Percentiles rank a stretch among this genome's conserved stretches.
Evolutionary conservation across 495 filamentous ascomycete species (phyloP).

Genomic region (Cairneyella variabilis): DNA sequence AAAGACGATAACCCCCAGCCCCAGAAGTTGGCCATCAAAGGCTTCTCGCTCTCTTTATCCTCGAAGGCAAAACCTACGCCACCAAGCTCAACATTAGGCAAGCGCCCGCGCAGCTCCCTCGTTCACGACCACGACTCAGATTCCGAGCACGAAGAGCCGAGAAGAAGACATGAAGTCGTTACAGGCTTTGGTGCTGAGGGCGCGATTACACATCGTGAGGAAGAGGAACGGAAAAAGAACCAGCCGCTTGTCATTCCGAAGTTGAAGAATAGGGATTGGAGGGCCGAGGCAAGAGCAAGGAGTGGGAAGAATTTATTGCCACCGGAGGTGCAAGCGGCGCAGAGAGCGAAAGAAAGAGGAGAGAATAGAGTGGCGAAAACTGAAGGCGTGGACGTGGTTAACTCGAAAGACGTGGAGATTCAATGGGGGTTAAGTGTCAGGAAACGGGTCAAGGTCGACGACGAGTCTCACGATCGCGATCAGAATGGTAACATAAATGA

Average conservation of each 20-base stretch:
- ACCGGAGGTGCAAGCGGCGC: conserved; percentile 43
- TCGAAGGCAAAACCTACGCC: conserved; percentile 13
- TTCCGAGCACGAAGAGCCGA: not conserved
- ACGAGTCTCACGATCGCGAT: not conserved
- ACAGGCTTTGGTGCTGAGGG: conserved; percentile 34
- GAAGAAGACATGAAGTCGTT: conserved; percentile 30
- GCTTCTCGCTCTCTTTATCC: conserved; percentile 17
- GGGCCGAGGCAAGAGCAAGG: conserved; percentile 49
- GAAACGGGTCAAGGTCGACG: conserved; percentile 24
- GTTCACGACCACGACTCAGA: conserved; percentile 16
- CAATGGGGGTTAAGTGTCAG: conserved; percentile 24
- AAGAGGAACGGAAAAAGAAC: conserved; percentile 31
- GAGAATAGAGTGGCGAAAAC: conserved; percentile 15
- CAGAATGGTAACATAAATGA: conserved; percentile 10
- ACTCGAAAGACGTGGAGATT: conserved; percentile 24
- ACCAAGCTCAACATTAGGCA: conserved; percentile 18
- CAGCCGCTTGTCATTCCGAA: conserved; percentile 60
- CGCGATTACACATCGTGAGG: conserved; percentile 16
- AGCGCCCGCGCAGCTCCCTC: conserved; percentile 16
- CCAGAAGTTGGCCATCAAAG: conserved; percentile 25
- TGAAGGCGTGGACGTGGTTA: conserved; percentile 31
- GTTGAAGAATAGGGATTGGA: conserved; percentile 69
- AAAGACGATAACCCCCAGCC: conserved; percentile 7
- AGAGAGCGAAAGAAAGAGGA: conserved; percentile 12
- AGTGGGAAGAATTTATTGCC: conserved; percentile 44